Evolutionary conservation across 2,329 filamentous ascomycete genomes (phyloP).

Genomic region (Diplocarpon rosae): DNA sequence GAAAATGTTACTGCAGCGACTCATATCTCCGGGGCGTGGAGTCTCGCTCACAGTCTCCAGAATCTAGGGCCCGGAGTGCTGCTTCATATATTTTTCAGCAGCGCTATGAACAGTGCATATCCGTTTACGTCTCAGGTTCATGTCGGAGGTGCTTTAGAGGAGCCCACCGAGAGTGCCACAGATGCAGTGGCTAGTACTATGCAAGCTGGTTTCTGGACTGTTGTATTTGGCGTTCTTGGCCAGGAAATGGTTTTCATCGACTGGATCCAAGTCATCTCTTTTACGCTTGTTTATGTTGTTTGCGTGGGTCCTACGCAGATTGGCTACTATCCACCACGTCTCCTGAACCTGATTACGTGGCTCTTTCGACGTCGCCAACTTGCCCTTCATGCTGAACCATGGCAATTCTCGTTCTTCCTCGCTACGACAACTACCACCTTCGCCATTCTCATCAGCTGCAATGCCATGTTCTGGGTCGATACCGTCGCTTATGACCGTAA

Average conservation of each 20-base stretch:
- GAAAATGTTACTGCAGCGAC: constrained; percentile 18
- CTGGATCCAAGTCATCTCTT: constrained; percentile 19
- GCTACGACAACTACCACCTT: constrained; percentile 16
- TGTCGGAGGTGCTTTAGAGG: constrained; percentile 18
- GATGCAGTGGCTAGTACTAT: constrained; percentile 19
- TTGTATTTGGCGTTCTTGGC: constrained; percentile 15
- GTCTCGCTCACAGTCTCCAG: constrained; percentile 7
- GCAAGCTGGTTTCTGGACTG: constrained; percentile 16
- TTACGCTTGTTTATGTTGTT: constrained; percentile 19
- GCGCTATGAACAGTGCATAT: constrained; percentile 19
- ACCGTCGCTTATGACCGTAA: constrained; percentile 17
- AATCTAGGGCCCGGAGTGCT: constrained; percentile 17
- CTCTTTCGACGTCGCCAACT: constrained; percentile 14
- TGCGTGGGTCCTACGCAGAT: constrained; percentile 22
- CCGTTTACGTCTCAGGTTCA: constrained; percentile 16
- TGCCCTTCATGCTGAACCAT: constrained; percentile 13
- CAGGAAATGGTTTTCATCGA: constrained; percentile 19
- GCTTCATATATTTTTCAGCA: constrained; percentile 18
- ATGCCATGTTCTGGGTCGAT: constrained; percentile 20
- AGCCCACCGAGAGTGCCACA: constrained; percentile 9
- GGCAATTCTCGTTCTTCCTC: constrained; percentile 18
- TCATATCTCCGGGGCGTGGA: constrained; percentile 14
- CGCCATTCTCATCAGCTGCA: constrained; percentile 13
- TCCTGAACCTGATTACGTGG: constrained; percentile 14
- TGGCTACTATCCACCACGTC: constrained; percentile 18